A percentile compares a stretch with the other conserved stretches of the same genome.
Conservation (phyloP, 805 yeast species). For the Candida ficus region DNA sequence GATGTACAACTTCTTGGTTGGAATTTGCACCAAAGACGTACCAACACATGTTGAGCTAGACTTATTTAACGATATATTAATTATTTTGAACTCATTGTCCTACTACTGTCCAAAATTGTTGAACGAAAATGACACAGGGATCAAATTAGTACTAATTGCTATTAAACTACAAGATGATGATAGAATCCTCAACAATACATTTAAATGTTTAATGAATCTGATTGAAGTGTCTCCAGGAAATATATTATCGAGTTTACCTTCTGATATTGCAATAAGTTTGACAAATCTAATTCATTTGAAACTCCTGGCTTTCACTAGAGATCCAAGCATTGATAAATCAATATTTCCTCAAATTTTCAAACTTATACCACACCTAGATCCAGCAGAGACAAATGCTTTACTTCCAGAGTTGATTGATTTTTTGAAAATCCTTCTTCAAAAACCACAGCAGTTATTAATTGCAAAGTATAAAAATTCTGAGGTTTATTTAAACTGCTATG, state of each 20-base stretch:
- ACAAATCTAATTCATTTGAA: background rate
- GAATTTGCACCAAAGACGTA: constrained; percentile 1
- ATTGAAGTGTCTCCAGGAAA: background rate
- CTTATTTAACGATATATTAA: constrained; percentile 11
- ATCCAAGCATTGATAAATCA: constrained; percentile 2
- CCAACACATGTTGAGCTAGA: constrained; percentile 10
- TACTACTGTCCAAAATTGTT: constrained; percentile 11
- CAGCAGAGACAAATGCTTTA: constrained; percentile 11
- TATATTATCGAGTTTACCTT: background rate
- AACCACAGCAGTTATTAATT: constrained; percentile 5
- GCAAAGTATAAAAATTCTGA: constrained; percentile 2
- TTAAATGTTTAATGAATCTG: constrained; percentile 9
- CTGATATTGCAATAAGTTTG: constrained; percentile 1
- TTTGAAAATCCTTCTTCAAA: constrained; percentile 5
- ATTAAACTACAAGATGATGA: constrained; percentile 5
- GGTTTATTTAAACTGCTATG: constrained; percentile 13
- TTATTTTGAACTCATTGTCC: constrained; percentile 21
- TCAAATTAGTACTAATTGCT: constrained; percentile 12
- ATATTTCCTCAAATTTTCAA: constrained; percentile 13
- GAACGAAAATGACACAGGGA: constrained; percentile 8
- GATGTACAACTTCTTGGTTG: constrained; percentile 4
- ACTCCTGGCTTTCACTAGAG: background rate
- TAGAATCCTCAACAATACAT: background rate
- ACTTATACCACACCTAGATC: constrained; percentile 21
- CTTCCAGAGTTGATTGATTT: constrained; percentile 10